These are phyloP conservation scores for Falciphora oryzae DNA, from an alignment of 2,329 filamentous ascomycete species.

Conservation along the genomic window DNA sequence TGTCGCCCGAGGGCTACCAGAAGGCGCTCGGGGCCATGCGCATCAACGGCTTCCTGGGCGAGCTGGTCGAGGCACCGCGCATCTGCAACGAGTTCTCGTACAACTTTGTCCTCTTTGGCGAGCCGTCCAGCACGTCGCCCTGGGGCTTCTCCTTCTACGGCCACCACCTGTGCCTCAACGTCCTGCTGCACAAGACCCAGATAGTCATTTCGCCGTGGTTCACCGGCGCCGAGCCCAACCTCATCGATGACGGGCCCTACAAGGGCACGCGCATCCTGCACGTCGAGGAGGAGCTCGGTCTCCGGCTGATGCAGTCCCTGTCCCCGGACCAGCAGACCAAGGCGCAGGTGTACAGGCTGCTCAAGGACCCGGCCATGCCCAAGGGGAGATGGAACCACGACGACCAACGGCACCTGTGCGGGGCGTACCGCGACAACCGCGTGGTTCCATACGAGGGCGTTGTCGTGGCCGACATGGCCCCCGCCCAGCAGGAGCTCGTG, in stretches of 20 bases:
- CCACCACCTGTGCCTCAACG: conserved; percentile 69
- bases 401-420: conserved; percentile 72
- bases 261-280: conserved; percentile 61
- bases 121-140: conserved; percentile 47
- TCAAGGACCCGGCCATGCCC: conserved; percentile 62
- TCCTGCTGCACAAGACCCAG: conserved; percentile 60
- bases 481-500: conserved; percentile 48
- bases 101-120: conserved; percentile 68
- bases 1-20: conserved; percentile 65
- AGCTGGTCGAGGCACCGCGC: conserved; percentile 53
- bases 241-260: conserved; percentile 60
- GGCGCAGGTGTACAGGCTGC: conserved; percentile 51
- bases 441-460: conserved; percentile 70
- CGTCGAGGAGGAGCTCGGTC: conserved; percentile 56
- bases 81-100: conserved; percentile 73
- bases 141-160: conserved; percentile 76
- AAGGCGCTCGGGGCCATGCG: conserved; percentile 67
- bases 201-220: conserved; percentile 70
- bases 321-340: conserved; percentile 34
- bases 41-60: conserved; percentile 69
- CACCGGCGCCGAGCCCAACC: conserved; percentile 73
- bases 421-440: conserved; percentile 73
- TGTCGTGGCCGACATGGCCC: conserved; percentile 41
- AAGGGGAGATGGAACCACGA: conserved; percentile 71
- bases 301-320: conserved; percentile 65